Conservation (phyloP, 2,329 filamentous ascomycete species). For the Raffaelea albimanens region DNA sequence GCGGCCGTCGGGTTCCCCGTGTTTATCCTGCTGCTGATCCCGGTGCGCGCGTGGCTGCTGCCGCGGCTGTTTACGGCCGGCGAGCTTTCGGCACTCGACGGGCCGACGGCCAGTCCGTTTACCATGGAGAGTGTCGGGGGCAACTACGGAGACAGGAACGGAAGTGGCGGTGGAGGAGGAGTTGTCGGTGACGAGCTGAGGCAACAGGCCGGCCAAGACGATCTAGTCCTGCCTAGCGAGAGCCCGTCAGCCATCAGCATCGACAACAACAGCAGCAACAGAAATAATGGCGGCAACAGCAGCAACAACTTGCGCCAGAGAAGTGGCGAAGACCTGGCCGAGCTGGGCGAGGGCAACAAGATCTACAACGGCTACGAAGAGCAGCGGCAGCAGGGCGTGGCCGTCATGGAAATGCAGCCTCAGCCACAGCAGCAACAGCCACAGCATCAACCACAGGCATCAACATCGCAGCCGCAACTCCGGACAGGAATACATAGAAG, state of each 20-base stretch:
- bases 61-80: constrained; percentile 49
- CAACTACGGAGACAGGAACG: constrained; percentile 29
- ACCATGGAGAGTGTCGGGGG: constrained; percentile 70
- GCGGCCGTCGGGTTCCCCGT: constrained; percentile 75
- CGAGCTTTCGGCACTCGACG: constrained; percentile 57
- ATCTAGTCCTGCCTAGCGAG: constrained; percentile 3
- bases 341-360: constrained; percentile 7
- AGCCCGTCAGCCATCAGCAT: constrained; percentile 2
- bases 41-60: constrained; percentile 53
- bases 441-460: neutral
- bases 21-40: constrained; percentile 61
- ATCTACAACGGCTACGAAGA: neutral
- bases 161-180: constrained; percentile 6
- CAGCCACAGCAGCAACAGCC: neutral
- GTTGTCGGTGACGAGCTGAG: neutral
- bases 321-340: constrained; percentile 8
- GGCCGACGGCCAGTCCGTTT: constrained; percentile 64
- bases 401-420: constrained; percentile 1
- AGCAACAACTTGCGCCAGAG: neutral
- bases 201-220: neutral
- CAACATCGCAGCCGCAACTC: neutral
- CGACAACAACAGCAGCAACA: too few relatives aligned
- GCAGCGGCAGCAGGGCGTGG: too few relatives aligned
- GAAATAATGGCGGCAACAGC: neutral
- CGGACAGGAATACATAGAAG: constrained; percentile 10